Conservation (phyloP, 2,329 filamentous ascomycete species). For the Fusarium nygamai region DNA sequence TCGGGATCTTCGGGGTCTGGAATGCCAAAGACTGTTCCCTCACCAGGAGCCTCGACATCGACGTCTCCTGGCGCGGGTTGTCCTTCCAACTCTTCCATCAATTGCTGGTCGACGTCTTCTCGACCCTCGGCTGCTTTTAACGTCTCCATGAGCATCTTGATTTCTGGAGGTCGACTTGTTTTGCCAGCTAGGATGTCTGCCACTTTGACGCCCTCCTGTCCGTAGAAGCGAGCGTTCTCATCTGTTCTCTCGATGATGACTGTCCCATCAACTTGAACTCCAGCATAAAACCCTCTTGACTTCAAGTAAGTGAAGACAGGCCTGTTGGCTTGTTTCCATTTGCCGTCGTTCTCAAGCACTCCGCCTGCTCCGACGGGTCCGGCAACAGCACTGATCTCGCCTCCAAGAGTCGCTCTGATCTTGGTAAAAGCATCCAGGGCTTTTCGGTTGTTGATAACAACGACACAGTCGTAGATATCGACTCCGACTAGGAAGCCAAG, state of each 20-base stretch:
- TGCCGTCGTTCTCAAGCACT: conserved; percentile 68
- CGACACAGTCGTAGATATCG: conserved; percentile 88
- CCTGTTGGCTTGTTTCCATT: conserved; percentile 60
- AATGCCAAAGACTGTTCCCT: conserved; percentile 48
- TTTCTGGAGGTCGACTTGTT: conserved; percentile 41
- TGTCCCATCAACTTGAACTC: conserved; percentile 86
- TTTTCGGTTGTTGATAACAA: conserved; percentile 81
- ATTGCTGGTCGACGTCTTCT: conserved; percentile 44
- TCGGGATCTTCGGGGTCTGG: conserved; percentile 51
- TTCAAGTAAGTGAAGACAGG: conserved; percentile 77
- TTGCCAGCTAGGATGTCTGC: conserved; percentile 59
- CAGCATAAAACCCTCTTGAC: conserved; percentile 85
- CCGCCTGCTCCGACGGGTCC: conserved; percentile 76
- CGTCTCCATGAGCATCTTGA: conserved; percentile 48
- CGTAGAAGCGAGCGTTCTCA: conserved; percentile 88
- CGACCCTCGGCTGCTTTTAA: conserved; percentile 49
- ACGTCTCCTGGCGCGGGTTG: conserved; percentile 51
- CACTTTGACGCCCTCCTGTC: conserved; percentile 63
- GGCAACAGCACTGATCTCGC: conserved; percentile 79
- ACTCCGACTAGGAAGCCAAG: conserved; percentile 82
- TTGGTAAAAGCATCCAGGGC: conserved; percentile 81
- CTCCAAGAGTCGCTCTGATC: conserved; percentile 78
- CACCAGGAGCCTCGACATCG: conserved; percentile 42
- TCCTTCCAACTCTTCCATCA: conserved; percentile 49
- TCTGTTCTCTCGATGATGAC: conserved; percentile 83